phyloP scores from a whole-genome alignment of 2,329 filamentous ascomycete genomes.

The Colletotrichum abscissum region DNA sequence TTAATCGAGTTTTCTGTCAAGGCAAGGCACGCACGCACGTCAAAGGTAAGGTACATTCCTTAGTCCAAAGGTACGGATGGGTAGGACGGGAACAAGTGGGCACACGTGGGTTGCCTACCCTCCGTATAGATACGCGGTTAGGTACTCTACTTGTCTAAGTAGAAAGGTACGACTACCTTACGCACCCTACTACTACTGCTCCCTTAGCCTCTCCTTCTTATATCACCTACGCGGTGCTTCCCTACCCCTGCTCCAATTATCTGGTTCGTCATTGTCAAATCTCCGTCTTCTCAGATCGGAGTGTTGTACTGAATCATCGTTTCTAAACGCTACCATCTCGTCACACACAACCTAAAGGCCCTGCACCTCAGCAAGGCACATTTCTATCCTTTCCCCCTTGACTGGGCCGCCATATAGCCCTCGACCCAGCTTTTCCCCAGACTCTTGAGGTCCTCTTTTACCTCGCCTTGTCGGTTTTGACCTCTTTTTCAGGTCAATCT shows the following conservation, averaged over 20 bases:
- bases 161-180: conserved; percentile 7
- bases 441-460: not conserved
- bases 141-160: not conserved
- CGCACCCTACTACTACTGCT: not conserved
- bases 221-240: conserved; percentile 25
- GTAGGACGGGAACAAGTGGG: conserved; percentile 2
- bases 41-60: not conserved
- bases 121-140: not conserved
- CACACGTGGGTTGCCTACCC: conserved; percentile 6
- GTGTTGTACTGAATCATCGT: conserved; percentile 12
- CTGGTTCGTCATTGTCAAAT: conserved; percentile 11
- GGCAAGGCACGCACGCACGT: conserved; percentile 12
- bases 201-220: not conserved
- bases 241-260: conserved; percentile 1
- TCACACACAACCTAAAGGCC: not conserved
- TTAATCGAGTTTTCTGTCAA: not conserved
- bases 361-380: not conserved
- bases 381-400: conserved; percentile 4
- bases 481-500: conserved; percentile 20
- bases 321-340: conserved; percentile 5
- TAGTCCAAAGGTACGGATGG: not conserved
- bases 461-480: not conserved
- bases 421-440: conserved; percentile 13
- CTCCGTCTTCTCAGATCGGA: not conserved
- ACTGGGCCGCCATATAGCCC: not conserved